phyloP scores from a whole-genome alignment of 139 green algal genomes.

The Chlorella sorokiniana region DNA sequence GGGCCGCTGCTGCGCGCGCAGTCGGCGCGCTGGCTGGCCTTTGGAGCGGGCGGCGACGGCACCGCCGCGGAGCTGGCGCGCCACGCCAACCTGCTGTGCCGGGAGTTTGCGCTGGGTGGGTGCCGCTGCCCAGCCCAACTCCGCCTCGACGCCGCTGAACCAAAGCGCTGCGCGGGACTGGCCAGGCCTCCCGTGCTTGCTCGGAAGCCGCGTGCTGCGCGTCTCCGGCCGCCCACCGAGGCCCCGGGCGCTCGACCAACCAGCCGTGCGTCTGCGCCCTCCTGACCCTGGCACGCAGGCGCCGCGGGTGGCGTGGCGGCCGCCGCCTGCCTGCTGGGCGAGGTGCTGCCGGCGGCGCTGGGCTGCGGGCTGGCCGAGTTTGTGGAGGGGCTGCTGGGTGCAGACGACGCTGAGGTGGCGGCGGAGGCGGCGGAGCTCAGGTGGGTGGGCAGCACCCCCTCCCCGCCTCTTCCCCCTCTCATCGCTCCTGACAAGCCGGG shows the following conservation, averaged over 20 bases:
- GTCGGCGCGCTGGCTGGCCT: conserved; percentile 47
- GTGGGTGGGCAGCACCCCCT: background rate
- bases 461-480: too few relatives aligned
- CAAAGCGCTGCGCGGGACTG: too few relatives aligned
- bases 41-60: background rate
- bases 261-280: too few relatives aligned
- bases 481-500: too few relatives aligned
- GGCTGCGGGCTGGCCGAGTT: conserved; percentile 14
- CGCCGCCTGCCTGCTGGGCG: conserved; percentile 23
- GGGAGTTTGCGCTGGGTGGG: conserved; percentile 50
- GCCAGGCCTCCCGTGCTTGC: too few relatives aligned
- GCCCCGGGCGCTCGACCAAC: too few relatives aligned
- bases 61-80: background rate
- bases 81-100: conserved; percentile 41
- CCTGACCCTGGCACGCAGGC: too few relatives aligned
- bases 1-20: conserved; percentile 43
- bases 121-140: too few relatives aligned
- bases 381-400: background rate
- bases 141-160: too few relatives aligned
- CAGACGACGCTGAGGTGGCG: background rate
- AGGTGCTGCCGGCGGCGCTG: conserved; percentile 41
- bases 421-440: background rate
- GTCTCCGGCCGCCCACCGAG: too few relatives aligned
- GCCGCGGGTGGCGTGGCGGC: conserved; percentile 18
- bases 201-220: too few relatives aligned